Conservation (phyloP, 257 asterid species). For the Solanum sparsipilum region DNA sequence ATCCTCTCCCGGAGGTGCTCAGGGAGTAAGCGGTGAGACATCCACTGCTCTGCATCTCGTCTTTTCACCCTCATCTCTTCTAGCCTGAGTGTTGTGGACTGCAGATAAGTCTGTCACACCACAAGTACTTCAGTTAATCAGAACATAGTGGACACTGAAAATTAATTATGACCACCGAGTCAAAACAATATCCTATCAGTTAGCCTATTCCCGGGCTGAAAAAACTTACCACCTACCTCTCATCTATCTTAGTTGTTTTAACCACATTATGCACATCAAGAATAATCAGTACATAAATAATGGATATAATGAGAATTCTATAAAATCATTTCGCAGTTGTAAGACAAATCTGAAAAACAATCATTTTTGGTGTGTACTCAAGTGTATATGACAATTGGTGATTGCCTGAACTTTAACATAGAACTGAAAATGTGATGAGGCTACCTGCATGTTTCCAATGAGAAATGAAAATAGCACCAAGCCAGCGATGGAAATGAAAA, state of each 20-base stretch:
- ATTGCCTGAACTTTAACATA: background rate
- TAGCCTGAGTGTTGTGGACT: conserved; percentile 77
- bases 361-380: background rate
- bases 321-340: background rate
- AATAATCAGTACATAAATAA: background rate
- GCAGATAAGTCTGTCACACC: conserved; percentile 76
- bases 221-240: background rate
- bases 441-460: conserved; percentile 98
- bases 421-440: background rate
- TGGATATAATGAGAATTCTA: background rate
- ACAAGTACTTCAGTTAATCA: conserved; percentile 10
- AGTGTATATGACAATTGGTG: background rate
- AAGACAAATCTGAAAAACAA: background rate
- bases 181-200: background rate
- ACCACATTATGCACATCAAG: background rate
- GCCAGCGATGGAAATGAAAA: conserved; percentile 82
- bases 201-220: background rate
- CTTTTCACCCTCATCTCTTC: conserved; percentile 99
- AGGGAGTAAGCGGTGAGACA: conserved; percentile 93
- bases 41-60: conserved; percentile 98
- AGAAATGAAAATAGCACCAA: conserved; percentile 89
- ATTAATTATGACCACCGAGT: background rate
- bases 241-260: background rate
- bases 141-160: background rate
- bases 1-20: conserved; percentile 70